Evolutionary conservation across 371 early-diverging fungal species (phyloP), one percentile per base, ranked within the genome.

Genomic region (Choanephora cucurbitarum): DNA sequence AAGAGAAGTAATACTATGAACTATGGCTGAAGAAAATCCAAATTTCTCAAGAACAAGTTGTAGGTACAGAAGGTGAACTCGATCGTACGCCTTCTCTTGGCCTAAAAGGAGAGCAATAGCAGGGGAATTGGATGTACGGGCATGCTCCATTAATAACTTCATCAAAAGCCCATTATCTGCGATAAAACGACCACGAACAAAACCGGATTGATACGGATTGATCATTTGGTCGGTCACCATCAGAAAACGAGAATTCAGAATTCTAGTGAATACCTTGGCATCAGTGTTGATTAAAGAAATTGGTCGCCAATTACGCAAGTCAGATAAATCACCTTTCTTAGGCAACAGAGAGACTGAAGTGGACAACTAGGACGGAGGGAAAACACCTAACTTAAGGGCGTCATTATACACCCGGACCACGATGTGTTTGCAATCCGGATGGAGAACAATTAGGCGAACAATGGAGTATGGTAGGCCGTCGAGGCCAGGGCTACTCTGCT

Each of bases 401-500:
- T 61, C 52, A 34, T 62, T 58, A 14, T 62, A 45, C 0, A 70
- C 60, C 31, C 49, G 2, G 15, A 11, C 1, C 52, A 23, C 1
- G 55, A 58, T 1, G 10, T n/a, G 0, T 33, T 42, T 3, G 47
- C 44, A 3, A 13, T 13, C 1, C 19, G 41, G 46, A 15, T 22
- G 22, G 1, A 49, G 22, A 4, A 58, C 13, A 1, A 62, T 33
- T 1, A 31, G 7, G 5, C 34, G 10, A 33, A 56, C 37, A 28
- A 64, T 40, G 28, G 64, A 57, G 39, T 62, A 70, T 14, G 70
- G 66, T 14, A 70, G 33, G 5, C 70, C 66, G 31, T 70, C 66
- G 6, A 44, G 18, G 0, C 70, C 60, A 8, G 66, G 58, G 8
- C 62, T 55, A 21, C 55, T 43, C 11, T 43, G 23, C 1, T n/a